Evolutionary conservation across 1,139 yeast species (phyloP).

Genomic region (Nadsonia commutata): DNA sequence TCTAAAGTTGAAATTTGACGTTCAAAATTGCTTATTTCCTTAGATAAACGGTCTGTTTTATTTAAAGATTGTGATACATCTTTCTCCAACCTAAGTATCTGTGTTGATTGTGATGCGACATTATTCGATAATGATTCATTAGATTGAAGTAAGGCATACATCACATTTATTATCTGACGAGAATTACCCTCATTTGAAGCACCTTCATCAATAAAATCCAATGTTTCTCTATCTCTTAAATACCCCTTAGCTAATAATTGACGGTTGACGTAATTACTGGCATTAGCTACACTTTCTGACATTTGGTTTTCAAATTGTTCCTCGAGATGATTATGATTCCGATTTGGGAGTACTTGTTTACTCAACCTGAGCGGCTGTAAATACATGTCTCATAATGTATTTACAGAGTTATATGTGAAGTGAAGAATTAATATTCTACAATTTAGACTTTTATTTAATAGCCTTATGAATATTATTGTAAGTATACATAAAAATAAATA

Average conservation of each 20-base stretch:
- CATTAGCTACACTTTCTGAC: background rate
- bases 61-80: background rate
- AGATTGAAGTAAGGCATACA: background rate
- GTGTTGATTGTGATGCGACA: background rate
- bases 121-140: background rate
- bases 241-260: background rate
- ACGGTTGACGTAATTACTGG: background rate
- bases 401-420: too few species aligned
- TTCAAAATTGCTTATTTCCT: background rate
- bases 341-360: too few species aligned
- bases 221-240: background rate
- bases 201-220: background rate
- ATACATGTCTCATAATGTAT: too few species aligned
- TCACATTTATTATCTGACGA: background rate
- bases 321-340: too few species aligned
- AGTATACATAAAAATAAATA: too few species aligned
- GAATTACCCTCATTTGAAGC: background rate
- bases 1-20: background rate
- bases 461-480: too few species aligned
- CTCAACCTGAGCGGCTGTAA: too few species aligned
- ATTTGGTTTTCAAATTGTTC: too few species aligned
- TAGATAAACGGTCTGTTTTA: background rate
- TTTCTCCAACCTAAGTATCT: background rate
- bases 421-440: too few species aligned
- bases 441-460: too few species aligned